A percentile compares a stretch with the other conserved stretches of the same genome.
Evolutionary conservation across 441 rosid species (phyloP).

Genomic region (Adansonia madagascariensis): DNA sequence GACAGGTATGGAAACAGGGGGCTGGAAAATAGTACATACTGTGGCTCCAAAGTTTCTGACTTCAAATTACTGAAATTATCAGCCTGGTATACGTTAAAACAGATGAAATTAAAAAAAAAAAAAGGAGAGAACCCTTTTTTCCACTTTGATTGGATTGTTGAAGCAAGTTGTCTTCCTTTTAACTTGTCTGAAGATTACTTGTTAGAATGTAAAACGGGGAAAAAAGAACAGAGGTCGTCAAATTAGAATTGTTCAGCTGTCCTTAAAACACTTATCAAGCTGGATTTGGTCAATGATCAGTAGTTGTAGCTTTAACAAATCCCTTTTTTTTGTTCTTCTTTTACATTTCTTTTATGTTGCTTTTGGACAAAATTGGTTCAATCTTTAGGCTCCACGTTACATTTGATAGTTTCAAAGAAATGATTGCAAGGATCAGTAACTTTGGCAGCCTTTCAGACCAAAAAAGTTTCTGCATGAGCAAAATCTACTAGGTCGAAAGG

Average conservation of each 20-base stretch:
- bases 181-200: background rate
- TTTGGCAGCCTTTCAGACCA: conserved; percentile 3
- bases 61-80: background rate
- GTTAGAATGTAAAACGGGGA: background rate
- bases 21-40: background rate
- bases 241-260: background rate
- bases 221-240: background rate
- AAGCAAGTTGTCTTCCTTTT: background rate
- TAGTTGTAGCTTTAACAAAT: background rate
- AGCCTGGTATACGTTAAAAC: background rate
- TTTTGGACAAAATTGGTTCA: conserved; percentile 12
- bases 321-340: background rate
- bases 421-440: background rate
- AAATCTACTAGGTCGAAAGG: too few species aligned
- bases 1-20: background rate
- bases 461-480: too few species aligned
- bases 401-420: background rate
- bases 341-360: too few species aligned
- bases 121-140: background rate
- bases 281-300: background rate
- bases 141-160: background rate
- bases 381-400: conserved; percentile 1
- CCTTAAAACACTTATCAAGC: too few species aligned
- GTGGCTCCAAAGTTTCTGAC: background rate
- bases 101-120: background rate